phyloP scores from a whole-genome alignment of 2,329 filamentous ascomycete species.

The Pseudocercospora pini-densiflorae region DNA sequence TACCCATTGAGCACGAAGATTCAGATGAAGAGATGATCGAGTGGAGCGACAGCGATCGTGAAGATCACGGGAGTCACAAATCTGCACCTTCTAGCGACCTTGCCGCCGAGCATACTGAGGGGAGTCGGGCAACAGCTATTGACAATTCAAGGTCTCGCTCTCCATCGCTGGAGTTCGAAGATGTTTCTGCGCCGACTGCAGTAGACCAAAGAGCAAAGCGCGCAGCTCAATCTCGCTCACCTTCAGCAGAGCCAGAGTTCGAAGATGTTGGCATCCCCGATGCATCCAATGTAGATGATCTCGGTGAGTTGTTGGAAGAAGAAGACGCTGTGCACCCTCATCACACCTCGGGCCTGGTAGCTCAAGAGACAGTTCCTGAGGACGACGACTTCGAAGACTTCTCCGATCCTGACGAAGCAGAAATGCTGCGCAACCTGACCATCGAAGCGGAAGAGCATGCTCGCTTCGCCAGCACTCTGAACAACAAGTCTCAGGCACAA shows the following conservation, averaged over 20 bases:
- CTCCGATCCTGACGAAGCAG: conserved; percentile 90
- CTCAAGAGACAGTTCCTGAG: conserved; percentile 33
- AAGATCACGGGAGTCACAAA: conserved; percentile 11
- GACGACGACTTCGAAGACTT: conserved; percentile 51
- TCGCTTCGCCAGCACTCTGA: conserved; percentile 86
- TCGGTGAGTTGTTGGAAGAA: conserved; percentile 28
- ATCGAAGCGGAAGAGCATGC: conserved; percentile 93
- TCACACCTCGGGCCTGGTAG: conserved; percentile 36
- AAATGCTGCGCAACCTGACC: conserved; percentile 82
- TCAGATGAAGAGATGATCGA: conserved; percentile 42
- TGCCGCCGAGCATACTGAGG: background rate
- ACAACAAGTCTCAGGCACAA: conserved; percentile 71
- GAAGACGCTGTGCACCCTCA: conserved; percentile 36
- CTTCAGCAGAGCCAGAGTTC: conserved; percentile 51
- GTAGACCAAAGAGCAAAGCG: background rate
- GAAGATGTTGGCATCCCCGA: conserved; percentile 53
- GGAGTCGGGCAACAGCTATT: background rate
- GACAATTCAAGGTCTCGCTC: conserved; percentile 7
- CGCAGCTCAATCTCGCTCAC: background rate
- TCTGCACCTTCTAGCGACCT: background rate
- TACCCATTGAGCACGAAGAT: background rate
- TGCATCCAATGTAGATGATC: conserved; percentile 18
- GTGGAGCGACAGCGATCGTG: conserved; percentile 60
- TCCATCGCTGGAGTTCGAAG: conserved; percentile 23
- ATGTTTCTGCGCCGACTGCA: background rate